Conservation (phyloP, 1,284 basidiomycete species). For the Irpex sp. region DNA sequence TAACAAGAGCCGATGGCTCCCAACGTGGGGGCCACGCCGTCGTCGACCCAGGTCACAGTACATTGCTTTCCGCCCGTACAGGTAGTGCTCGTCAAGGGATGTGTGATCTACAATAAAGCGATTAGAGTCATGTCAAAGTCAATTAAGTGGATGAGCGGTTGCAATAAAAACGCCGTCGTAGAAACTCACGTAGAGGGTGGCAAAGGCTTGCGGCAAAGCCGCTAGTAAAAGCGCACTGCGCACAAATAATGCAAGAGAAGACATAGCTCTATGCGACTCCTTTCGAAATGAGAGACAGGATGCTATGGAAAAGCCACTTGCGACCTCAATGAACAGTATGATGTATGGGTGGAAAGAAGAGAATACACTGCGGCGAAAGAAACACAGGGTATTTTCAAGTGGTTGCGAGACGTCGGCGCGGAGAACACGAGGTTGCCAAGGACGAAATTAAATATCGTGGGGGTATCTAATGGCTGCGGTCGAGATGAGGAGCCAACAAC, state of each 20-base stretch:
- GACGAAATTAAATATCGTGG: background rate
- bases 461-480: background rate
- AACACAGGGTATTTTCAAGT: background rate
- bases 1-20: constrained; percentile 43
- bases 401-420: background rate
- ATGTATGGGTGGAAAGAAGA: background rate
- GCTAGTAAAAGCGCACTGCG: background rate
- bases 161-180: background rate
- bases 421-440: background rate
- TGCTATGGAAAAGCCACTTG: background rate
- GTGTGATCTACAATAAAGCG: constrained; percentile 39
- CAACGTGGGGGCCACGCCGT: constrained; percentile 51
- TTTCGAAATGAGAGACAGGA: background rate
- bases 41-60: constrained; percentile 55
- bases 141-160: background rate
- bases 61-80: constrained; percentile 53
- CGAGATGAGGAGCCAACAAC: background rate
- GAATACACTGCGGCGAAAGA: background rate
- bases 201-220: background rate
- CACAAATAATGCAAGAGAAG: background rate
- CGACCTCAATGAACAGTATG: background rate
- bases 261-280: background rate
- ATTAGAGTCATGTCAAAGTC: background rate
- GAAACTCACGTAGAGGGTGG: background rate
- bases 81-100: constrained; percentile 37